Percentiles rank a stretch among this genome's conserved stretches.
Evolutionary conservation across 345 rosid species (phyloP).

Genomic region (Gossypium mustelinum): DNA sequence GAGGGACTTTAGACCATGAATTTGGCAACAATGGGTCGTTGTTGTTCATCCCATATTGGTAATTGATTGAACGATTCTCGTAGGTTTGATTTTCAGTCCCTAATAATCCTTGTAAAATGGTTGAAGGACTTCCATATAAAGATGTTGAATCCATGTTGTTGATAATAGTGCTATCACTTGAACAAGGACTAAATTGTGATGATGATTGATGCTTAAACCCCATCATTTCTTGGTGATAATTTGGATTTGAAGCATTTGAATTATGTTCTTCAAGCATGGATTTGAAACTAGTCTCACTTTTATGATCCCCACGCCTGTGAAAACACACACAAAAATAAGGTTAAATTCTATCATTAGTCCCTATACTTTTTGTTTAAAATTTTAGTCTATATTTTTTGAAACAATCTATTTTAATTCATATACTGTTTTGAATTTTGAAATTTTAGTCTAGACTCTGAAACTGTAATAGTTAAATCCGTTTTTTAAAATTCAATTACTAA

Average conservation of each 20-base stretch:
- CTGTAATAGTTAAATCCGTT: no score
- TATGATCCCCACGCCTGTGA: slow-evolving; percentile 45
- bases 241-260: slow-evolving; percentile 41
- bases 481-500: no score
- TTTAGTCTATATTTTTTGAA: no score
- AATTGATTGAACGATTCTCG: slow-evolving; percentile 26
- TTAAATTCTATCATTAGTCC: no score
- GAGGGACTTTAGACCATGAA: slow-evolving; percentile 65
- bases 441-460: no score
- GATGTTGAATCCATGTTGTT: slow-evolving; percentile 51
- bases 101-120: slow-evolving; percentile 49
- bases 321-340: neutral
- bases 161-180: slow-evolving; percentile 43
- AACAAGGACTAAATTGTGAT: slow-evolving; percentile 45
- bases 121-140: slow-evolving; percentile 48
- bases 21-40: slow-evolving; percentile 35
- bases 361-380: no score
- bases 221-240: slow-evolving; percentile 32
- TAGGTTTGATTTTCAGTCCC: slow-evolving; percentile 36
- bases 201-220: slow-evolving; percentile 21
- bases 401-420: no score
- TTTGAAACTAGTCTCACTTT: slow-evolving; percentile 56
- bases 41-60: slow-evolving; percentile 17
- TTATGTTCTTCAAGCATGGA: slow-evolving; percentile 60
- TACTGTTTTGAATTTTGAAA: no score